Percentiles rank a stretch among this genome's conserved stretches.
These are phyloP conservation scores for Pyrrhoderma lamaoense DNA, from an alignment of 1,284 basidiomycete genomes.

Conservation along the genomic window DNA sequence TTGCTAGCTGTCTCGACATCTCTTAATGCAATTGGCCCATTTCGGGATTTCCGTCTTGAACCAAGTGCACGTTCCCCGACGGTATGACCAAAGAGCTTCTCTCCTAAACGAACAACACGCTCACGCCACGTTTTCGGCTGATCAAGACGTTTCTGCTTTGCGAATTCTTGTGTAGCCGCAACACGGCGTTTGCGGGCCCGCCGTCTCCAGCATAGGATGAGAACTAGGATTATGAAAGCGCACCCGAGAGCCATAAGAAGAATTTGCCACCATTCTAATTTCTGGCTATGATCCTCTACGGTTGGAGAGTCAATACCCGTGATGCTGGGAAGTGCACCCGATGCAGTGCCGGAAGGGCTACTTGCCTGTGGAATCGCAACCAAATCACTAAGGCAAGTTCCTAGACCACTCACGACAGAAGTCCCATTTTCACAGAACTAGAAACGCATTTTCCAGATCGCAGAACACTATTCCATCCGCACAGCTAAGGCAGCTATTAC, in stretches of 20 bases:
- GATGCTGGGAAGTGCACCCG: constrained; percentile 44
- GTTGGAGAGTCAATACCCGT: constrained; percentile 44
- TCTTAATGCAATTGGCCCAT: constrained; percentile 22
- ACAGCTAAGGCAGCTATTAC: constrained; percentile 67
- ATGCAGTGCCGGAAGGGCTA: constrained; percentile 33
- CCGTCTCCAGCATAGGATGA: constrained; percentile 62
- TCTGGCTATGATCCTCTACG: constrained; percentile 25
- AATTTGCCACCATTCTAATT: constrained; percentile 75
- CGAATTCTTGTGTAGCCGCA: constrained; percentile 58
- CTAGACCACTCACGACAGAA: constrained; percentile 57
- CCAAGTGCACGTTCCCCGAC: constrained; percentile 25
- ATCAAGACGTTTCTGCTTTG: constrained; percentile 47
- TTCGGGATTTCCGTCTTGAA: constrained; percentile 28
- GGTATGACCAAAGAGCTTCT: constrained; percentile 47
- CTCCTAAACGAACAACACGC: constrained; percentile 48
- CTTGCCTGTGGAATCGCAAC: constrained; percentile 45
- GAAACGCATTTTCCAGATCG: constrained; percentile 55
- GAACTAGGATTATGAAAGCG: constrained; percentile 62
- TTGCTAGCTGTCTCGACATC: constrained; percentile 2
- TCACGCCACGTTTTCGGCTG: constrained; percentile 42
- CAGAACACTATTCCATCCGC: constrained; percentile 54
- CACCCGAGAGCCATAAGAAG: constrained; percentile 74
- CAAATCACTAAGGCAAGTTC: constrained; percentile 69
- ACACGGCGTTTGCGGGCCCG: constrained; percentile 59
- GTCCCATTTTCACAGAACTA: constrained; percentile 49